Percentiles rank a stretch among this genome's conserved stretches.
Conservation (phyloP, 1,284 basidiomycete genomes). For the Schizophyllum amplum region DNA sequence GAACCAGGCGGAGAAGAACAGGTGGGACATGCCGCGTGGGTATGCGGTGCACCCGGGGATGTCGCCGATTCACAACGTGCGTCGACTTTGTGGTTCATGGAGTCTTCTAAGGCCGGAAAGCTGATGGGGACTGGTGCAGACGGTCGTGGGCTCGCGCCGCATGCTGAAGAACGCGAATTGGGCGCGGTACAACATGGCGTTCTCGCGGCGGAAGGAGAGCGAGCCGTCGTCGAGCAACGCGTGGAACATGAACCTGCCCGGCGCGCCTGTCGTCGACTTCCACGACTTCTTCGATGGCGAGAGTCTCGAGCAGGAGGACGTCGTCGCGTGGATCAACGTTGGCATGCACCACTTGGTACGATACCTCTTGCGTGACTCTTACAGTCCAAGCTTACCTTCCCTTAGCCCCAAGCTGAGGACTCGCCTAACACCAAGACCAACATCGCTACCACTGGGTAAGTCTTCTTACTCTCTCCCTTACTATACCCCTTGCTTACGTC, state of each 20-base stretch:
- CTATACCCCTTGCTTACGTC: neutral
- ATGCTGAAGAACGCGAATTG: constrained; percentile 55
- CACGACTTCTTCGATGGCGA: constrained; percentile 58
- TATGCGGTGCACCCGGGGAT: constrained; percentile 50
- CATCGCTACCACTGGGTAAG: constrained; percentile 49
- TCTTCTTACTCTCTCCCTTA: constrained; percentile 4
- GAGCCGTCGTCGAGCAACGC: constrained; percentile 47
- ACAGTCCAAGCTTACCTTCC: constrained; percentile 2
- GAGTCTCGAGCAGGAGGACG: constrained; percentile 49
- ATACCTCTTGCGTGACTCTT: constrained; percentile 1
- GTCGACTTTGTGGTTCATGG: constrained; percentile 13
- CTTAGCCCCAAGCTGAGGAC: constrained; percentile 50
- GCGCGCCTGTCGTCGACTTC: constrained; percentile 50
- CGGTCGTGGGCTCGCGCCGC: constrained; percentile 49
- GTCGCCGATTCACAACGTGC: constrained; percentile 42
- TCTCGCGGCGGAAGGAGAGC: constrained; percentile 49
- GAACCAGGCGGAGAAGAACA: constrained; percentile 48
- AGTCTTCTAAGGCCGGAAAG: neutral
- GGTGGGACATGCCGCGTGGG: constrained; percentile 48
- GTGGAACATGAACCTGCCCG: constrained; percentile 60
- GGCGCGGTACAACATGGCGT: constrained; percentile 55
- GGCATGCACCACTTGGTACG: constrained; percentile 52
- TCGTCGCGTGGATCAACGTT: constrained; percentile 59
- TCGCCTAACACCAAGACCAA: constrained; percentile 55
- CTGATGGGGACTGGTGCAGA: constrained; percentile 23